Evolutionary conservation across 345 rosid species (phyloP).

Genomic region (Hibiscus trionum): DNA sequence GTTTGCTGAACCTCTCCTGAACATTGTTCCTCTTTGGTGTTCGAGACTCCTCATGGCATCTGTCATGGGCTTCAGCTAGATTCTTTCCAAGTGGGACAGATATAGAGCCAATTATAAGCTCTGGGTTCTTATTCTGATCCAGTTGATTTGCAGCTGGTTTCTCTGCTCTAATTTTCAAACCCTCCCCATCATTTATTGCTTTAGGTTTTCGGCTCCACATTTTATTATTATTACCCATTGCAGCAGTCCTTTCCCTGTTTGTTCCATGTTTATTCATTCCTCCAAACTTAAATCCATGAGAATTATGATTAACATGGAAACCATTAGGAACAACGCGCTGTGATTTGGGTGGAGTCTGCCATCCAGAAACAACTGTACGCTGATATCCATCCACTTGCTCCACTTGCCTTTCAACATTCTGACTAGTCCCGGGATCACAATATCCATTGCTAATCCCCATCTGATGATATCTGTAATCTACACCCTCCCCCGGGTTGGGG

Average conservation of each 20-base stretch:
- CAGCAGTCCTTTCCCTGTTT: constrained; percentile 34
- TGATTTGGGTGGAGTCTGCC: constrained; percentile 37
- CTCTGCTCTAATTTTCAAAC: constrained; percentile 25
- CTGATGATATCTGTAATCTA: constrained; percentile 43
- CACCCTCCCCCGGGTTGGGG: constrained; percentile 28
- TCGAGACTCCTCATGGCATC: constrained; percentile 29
- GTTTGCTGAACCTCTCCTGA: constrained; percentile 28
- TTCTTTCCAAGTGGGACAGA: constrained; percentile 50
- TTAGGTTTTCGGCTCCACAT: constrained; percentile 76
- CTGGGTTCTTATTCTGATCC: constrained; percentile 36
- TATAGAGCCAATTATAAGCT: constrained; percentile 81
- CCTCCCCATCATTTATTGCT: constrained; percentile 34
- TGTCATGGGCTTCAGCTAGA: constrained; percentile 26
- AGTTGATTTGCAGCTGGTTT: constrained; percentile 39
- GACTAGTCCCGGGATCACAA: constrained; percentile 27
- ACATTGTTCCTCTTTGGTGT: constrained; percentile 35
- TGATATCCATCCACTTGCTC: constrained; percentile 30
- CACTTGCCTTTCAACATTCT: constrained; percentile 25
- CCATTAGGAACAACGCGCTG: constrained; percentile 37
- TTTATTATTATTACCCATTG: constrained; percentile 38
- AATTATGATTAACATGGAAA: constrained; percentile 34
- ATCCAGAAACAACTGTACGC: constrained; percentile 20
- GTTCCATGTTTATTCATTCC: constrained; percentile 50
- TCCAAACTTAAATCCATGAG: constrained; percentile 38
- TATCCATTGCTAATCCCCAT: constrained; percentile 26